Evolutionary conservation across 2,329 filamentous ascomycete genomes (phyloP).

Genomic region (Epichloe glyceriae): DNA sequence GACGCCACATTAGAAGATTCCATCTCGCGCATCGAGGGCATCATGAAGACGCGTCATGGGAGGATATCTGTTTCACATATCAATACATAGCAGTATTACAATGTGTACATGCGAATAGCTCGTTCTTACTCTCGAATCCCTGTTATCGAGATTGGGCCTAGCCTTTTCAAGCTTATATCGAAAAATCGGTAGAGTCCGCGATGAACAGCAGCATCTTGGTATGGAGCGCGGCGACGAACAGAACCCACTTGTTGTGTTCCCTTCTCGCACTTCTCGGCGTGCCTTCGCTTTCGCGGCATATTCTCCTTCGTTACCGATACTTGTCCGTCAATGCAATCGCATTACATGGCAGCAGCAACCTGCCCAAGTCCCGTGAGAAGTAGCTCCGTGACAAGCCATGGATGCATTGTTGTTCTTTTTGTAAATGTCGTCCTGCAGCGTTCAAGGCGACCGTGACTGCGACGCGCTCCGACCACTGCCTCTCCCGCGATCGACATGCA

Average conservation of each 20-base stretch:
- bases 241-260: not conserved
- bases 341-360: not conserved
- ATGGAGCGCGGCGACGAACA: too few relatives aligned
- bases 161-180: too few relatives aligned
- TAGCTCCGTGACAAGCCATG: not conserved
- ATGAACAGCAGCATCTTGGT: too few relatives aligned
- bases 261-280: not conserved
- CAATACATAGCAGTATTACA: not conserved
- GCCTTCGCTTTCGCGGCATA: not conserved
- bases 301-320: not conserved
- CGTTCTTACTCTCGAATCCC: too few relatives aligned
- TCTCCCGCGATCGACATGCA: conserved; percentile 26
- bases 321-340: not conserved
- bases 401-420: not conserved
- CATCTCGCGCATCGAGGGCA: conserved; percentile 2
- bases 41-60: not conserved
- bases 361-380: not conserved
- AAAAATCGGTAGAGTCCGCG: too few relatives aligned
- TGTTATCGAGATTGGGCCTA: too few relatives aligned
- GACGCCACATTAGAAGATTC: not conserved
- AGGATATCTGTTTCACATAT: not conserved
- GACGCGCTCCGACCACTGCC: conserved; percentile 14
- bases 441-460: conserved; percentile 6
- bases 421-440: not conserved
- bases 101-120: too few relatives aligned